Evolutionary conservation across 2,329 filamentous ascomycete species (phyloP).

Genomic region (Chaetomiaceae sp.): DNA sequence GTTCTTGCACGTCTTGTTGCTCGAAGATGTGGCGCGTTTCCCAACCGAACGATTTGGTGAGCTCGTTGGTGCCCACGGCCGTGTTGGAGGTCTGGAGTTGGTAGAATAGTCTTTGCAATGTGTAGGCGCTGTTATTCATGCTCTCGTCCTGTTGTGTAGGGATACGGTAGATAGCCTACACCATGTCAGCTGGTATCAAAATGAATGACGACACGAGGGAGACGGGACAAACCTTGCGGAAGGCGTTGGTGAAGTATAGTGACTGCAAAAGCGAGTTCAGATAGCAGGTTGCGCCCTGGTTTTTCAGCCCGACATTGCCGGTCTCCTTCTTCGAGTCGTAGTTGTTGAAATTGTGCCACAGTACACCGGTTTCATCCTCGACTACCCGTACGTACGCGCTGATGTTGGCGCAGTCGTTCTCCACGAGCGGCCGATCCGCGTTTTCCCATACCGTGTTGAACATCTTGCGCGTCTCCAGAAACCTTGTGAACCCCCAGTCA

Average conservation of each 20-base stretch:
- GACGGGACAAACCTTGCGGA: slow-evolving; percentile 63
- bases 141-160: slow-evolving; percentile 81
- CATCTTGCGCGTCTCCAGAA: slow-evolving; percentile 79
- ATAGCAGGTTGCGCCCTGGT: slow-evolving; percentile 91
- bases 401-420: slow-evolving; percentile 70
- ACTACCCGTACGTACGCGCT: slow-evolving; percentile 77
- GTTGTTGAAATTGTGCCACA: slow-evolving; percentile 88
- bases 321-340: slow-evolving; percentile 99
- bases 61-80: slow-evolving; percentile 83
- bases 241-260: slow-evolving; percentile 82
- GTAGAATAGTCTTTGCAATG: slow-evolving; percentile 89
- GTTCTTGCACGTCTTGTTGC: slow-evolving; percentile 96
- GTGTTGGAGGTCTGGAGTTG: slow-evolving; percentile 79
- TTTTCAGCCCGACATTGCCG: slow-evolving; percentile 91
- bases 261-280: slow-evolving; percentile 80
- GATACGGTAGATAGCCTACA: slow-evolving; percentile 88
- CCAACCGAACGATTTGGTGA: slow-evolving; percentile 97
- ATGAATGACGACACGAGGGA: too few species aligned
- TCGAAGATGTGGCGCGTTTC: slow-evolving; percentile 97
- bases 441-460: slow-evolving; percentile 74
- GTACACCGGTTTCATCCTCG: slow-evolving; percentile 79
- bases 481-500: slow-evolving; percentile 98
- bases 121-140: slow-evolving; percentile 83
- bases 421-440: slow-evolving; percentile 61
- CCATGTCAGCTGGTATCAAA: slow-evolving; percentile 11